Evolutionary conservation across 805 yeast genomes (phyloP), one percentile per base, ranked within the genome.

Genomic region (Candida suzukii): DNA sequence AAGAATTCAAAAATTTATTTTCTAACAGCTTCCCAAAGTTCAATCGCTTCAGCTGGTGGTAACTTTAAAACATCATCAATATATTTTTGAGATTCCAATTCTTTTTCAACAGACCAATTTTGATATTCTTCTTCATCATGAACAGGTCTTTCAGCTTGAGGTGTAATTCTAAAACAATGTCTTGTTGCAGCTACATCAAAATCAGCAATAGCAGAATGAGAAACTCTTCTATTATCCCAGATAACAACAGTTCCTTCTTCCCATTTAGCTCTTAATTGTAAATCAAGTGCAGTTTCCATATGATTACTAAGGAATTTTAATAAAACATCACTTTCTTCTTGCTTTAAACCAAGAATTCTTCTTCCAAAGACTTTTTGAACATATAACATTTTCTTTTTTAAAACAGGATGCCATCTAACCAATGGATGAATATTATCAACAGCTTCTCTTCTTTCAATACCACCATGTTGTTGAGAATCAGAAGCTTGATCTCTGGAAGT

Each of bases 191-290:
- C 80, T 36, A 73, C 68, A 49, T 74, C 82, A 81, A 86, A 83
- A 53, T 84, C 91, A 41, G 76, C 72, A 17, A 78, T 69, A 14
- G 88, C 88, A 13, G 84, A 67, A 58, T 84, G 93, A 21, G 74
- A 62, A 10, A 78, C 73, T 54, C 82, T 68, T 57, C 93, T 76
- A 68, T 84, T 84, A 54, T 84, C 93, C 91, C 91, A 84, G 22
- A 82, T 60, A 17, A 80, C 86, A 39, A 84, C 82, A 1, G 88
- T 74, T 38, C 74, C 72, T 40, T 80, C 79, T 54, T 77, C 81
- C 84, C 88, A 84, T 41, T 60, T 70, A 35, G 86, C 85, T 55
- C 90, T 73, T 41, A 81, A 66, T 49, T 82, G 86, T 50, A 81
- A 68, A 57, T 81, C 88, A 43, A 71, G 73, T 47, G 64, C 63